phyloP scores from a whole-genome alignment of 2,329 filamentous ascomycete genomes.

The Blumeria hordei region DNA sequence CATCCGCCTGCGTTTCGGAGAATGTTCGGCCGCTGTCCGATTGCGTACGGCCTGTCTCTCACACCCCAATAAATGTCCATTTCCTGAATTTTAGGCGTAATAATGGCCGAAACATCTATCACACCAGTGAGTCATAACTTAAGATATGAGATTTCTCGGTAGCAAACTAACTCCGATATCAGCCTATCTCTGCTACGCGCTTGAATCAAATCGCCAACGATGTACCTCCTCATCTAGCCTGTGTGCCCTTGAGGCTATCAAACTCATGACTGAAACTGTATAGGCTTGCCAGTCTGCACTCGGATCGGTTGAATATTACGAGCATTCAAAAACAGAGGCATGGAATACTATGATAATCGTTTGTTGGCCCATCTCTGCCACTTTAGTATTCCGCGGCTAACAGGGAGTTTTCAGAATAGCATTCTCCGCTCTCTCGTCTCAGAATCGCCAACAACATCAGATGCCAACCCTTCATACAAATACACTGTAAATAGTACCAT shows the following conservation, averaged over 20 bases:
- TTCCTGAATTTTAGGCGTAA: background rate
- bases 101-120: conserved; percentile 11
- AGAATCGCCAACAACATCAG: conserved; percentile 34
- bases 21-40: too few relatives aligned
- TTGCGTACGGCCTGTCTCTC: too few relatives aligned
- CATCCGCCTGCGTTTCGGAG: too few relatives aligned
- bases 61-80: too few relatives aligned
- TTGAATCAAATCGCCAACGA: conserved; percentile 70
- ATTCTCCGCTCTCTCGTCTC: conserved; percentile 59
- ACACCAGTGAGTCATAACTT: conserved; percentile 8
- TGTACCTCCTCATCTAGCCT: conserved; percentile 22
- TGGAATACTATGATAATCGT: conserved; percentile 94
- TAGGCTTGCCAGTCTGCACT: conserved; percentile 70
- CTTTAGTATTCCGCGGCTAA: conserved; percentile 3
- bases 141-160: background rate
- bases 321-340: conserved; percentile 58
- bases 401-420: conserved; percentile 29
- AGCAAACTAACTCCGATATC: conserved; percentile 4
- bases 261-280: conserved; percentile 1
- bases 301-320: conserved; percentile 52
- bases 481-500: conserved; percentile 97
- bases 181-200: conserved; percentile 55
- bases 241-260: background rate
- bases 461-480: conserved; percentile 48
- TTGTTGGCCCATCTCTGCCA: conserved; percentile 17